These are phyloP conservation scores for Speleostelium caveatum DNA, from an alignment of 78 protist genomes.

Conservation along the genomic window DNA sequence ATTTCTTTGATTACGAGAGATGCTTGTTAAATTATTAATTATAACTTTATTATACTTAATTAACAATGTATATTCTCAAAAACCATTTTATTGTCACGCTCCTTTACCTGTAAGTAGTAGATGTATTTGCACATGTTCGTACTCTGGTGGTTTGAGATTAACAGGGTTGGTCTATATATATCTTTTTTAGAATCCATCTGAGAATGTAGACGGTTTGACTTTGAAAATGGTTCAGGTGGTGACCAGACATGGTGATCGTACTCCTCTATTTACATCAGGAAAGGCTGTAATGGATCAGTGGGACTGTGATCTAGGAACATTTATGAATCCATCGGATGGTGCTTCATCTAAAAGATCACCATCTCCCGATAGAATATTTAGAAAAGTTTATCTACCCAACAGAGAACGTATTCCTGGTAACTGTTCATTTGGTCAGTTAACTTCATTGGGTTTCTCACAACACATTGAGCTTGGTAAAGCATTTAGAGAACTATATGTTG, in stretches of 20 bases:
- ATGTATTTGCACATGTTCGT: too few species aligned
- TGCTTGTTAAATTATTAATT: too few species aligned
- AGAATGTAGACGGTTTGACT: constrained; percentile 40
- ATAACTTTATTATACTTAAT: too few species aligned
- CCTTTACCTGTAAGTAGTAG: constrained; percentile 52
- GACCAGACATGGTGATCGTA: constrained; percentile 76
- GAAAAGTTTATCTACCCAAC: constrained; percentile 56
- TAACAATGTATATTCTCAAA: constrained; percentile 30
- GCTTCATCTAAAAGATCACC: neutral
- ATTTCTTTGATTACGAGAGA: too few species aligned
- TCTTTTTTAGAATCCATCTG: too few species aligned
- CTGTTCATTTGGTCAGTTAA: constrained; percentile 73
- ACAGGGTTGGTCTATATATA: too few species aligned
- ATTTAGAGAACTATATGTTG: constrained; percentile 45
- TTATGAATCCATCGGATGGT: constrained; percentile 32
- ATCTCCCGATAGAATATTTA: constrained; percentile 3
- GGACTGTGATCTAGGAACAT: constrained; percentile 51
- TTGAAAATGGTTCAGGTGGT: constrained; percentile 55
- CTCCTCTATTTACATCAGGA: constrained; percentile 52
- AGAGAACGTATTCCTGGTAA: constrained; percentile 62
- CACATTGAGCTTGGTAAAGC: constrained; percentile 32
- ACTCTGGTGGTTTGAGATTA: too few species aligned
- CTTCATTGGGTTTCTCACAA: constrained; percentile 51
- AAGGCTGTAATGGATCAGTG: constrained; percentile 19
- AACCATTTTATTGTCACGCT: constrained; percentile 72